Evolutionary conservation across 768 basidiomycete species (phyloP).

Genomic region (Macrolepiota fuliginosa): DNA sequence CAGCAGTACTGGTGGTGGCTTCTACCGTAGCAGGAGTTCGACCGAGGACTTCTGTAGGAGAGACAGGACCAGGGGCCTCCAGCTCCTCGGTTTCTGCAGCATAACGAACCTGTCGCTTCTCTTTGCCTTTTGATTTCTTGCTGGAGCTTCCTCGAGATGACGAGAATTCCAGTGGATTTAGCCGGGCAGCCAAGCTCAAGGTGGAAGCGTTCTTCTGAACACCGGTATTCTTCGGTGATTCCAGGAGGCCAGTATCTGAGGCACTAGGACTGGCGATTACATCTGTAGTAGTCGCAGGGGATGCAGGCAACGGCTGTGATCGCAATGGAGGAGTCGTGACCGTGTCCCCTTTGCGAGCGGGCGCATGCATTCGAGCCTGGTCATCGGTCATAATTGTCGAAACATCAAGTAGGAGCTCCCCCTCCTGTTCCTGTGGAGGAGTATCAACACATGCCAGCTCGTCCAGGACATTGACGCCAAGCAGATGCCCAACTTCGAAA

Average conservation of each 20-base stretch:
- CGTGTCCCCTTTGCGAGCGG: constrained; percentile 17
- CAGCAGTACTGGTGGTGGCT: constrained; percentile 67
- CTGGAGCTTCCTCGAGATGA: not conserved
- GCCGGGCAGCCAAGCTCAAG: not conserved
- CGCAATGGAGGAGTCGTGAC: constrained; percentile 26
- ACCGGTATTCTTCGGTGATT: not conserved
- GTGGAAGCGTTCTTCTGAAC: constrained; percentile 4
- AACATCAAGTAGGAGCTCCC: not conserved
- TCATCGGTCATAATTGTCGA: not conserved
- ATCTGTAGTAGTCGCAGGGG: not conserved
- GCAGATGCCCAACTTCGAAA: constrained; percentile 75
- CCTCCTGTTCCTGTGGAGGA: not conserved
- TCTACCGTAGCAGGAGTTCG: constrained; percentile 54
- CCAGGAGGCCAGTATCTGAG: constrained; percentile 18
- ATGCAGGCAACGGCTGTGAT: not conserved
- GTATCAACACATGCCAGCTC: constrained; percentile 19
- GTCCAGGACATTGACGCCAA: constrained; percentile 63
- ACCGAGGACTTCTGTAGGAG: constrained; percentile 66
- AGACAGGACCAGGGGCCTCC: constrained; percentile 31
- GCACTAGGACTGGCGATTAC: constrained; percentile 12
- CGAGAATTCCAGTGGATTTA: not conserved
- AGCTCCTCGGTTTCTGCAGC: constrained; percentile 20
- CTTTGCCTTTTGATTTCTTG: constrained; percentile 16
- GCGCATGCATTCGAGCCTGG: not conserved
- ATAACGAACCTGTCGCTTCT: constrained; percentile 39